These are phyloP conservation scores for Penicillium fimorum DNA, from an alignment of 495 filamentous ascomycete genomes.

Conservation along the genomic window DNA sequence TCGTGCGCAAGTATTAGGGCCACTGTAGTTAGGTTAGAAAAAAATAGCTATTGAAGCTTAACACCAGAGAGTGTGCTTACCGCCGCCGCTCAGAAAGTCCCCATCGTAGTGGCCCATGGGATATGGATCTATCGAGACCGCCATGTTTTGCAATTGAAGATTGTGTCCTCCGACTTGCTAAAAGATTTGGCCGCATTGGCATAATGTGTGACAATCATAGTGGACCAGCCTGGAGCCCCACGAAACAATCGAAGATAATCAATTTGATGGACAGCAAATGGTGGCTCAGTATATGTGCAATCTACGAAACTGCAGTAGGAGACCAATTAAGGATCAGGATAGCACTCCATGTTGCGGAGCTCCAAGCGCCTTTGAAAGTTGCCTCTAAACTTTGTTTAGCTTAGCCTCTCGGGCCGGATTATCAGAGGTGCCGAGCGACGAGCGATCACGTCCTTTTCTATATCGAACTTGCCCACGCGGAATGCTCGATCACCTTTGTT, in stretches of 20 bases:
- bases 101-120: not conserved
- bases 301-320: not conserved
- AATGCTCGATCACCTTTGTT: not conserved
- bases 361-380: not conserved
- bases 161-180: constrained; percentile 24
- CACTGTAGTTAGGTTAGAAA: constrained; percentile 5
- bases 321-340: not conserved
- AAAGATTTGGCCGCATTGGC: constrained; percentile 20
- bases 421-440: constrained; percentile 14
- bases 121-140: not conserved
- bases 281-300: not conserved
- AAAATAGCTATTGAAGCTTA: not conserved
- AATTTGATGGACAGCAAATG: not conserved
- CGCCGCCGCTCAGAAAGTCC: not conserved
- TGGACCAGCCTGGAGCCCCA: constrained; percentile 8
- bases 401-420: constrained; percentile 17
- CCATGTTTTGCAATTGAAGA: constrained; percentile 8
- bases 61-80: not conserved
- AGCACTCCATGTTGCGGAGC: constrained; percentile 4
- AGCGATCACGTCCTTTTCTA: constrained; percentile 27
- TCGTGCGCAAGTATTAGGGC: not conserved
- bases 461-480: constrained; percentile 17
- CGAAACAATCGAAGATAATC: not conserved
- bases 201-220: constrained; percentile 28
- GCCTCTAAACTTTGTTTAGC: constrained; percentile 13